These are phyloP conservation scores for Colletotrichum sp. DNA, from an alignment of 2,329 filamentous ascomycete species.

Conservation along the genomic window DNA sequence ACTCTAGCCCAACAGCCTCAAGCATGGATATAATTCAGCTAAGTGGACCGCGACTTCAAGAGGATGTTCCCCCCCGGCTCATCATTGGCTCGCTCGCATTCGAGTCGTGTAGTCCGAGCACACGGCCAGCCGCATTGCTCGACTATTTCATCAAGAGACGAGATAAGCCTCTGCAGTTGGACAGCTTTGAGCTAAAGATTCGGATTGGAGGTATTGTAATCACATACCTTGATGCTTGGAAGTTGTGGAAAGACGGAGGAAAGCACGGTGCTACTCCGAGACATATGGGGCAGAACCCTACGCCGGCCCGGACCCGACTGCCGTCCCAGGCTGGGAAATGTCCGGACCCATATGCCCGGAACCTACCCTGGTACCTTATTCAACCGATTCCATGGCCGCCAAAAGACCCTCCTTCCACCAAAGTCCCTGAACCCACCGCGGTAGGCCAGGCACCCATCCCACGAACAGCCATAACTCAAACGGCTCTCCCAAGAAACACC, in stretches of 20 bases:
- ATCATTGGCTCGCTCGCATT: background rate
- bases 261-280: background rate
- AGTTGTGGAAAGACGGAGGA: background rate
- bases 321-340: background rate
- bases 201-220: background rate
- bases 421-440: background rate
- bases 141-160: background rate
- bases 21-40: fast-evolving
- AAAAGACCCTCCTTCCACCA: background rate
- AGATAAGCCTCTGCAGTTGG: fast-evolving
- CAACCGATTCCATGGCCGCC: too few species aligned
- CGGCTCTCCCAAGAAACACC: background rate
- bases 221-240: fast-evolving
- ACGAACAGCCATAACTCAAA: background rate
- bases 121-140: fast-evolving
- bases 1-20: background rate
- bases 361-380: background rate
- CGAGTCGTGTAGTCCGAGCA: background rate
- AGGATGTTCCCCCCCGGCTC: background rate
- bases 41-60: background rate
- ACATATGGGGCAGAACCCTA: background rate
- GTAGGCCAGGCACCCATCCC: background rate
- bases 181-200: too few species aligned
- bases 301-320: background rate
- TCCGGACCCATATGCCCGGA: background rate